Evolutionary conservation across 192 early-diverging fungal genomes (phyloP).

Genomic region (Gonapodya sp.): DNA sequence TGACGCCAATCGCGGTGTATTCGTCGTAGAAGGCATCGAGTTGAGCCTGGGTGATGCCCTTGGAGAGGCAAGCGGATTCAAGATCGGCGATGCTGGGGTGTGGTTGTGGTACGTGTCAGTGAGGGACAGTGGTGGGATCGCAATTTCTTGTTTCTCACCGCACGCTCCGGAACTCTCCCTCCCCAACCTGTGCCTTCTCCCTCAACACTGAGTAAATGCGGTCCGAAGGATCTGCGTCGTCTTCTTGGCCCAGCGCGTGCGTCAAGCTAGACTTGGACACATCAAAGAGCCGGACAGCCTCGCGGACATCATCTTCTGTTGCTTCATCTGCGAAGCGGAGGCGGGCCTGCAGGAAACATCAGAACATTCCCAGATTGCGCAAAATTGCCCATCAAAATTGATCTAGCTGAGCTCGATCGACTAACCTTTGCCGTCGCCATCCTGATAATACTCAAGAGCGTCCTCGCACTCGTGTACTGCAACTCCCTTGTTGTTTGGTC

Average conservation of each 20-base stretch:
- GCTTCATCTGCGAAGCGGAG: slow-evolving; percentile 62
- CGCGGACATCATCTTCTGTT: slow-evolving; percentile 66
- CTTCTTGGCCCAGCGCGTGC: slow-evolving; percentile 22
- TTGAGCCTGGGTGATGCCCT: slow-evolving; percentile 2
- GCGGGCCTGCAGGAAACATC: slow-evolving; percentile 47
- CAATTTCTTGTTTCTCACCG: background rate
- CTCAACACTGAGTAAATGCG: slow-evolving; percentile 73
- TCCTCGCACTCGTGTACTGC: slow-evolving; percentile 74
- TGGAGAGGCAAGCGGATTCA: background rate
- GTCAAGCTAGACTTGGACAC: slow-evolving; percentile 80
- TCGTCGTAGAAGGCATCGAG: slow-evolving; percentile 1
- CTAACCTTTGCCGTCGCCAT: slow-evolving; percentile 61
- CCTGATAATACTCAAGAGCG: slow-evolving; percentile 77
- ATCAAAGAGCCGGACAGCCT: slow-evolving; percentile 79
- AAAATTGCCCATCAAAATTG: no score
- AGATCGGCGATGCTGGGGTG: background rate
- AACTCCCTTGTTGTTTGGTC: slow-evolving; percentile 36
- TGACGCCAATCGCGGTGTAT: background rate
- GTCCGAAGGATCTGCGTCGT: slow-evolving; percentile 31
- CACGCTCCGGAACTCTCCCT: slow-evolving; percentile 21
- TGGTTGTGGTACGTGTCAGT: background rate
- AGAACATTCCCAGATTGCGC: background rate
- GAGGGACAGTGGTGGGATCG: background rate
- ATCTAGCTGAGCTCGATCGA: background rate
- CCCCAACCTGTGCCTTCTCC: slow-evolving; percentile 50